phyloP scores from a whole-genome alignment of 257 asterid species.

The Handroanthus guayacan region DNA sequence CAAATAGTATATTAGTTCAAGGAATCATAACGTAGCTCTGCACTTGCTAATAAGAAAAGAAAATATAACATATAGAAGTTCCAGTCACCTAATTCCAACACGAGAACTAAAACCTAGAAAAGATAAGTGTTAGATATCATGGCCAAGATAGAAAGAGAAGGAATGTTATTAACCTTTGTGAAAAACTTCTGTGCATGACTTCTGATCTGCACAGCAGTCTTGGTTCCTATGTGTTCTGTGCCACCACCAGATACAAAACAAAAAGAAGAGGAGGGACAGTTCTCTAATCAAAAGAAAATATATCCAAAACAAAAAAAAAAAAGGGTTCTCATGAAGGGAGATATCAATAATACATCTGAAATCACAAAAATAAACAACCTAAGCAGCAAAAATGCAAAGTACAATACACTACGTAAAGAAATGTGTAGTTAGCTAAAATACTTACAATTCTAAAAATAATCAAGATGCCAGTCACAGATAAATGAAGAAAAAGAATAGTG shows the following conservation, averaged over 20 bases:
- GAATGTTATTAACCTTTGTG: constrained; percentile 77
- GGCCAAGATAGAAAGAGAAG: constrained; percentile 46
- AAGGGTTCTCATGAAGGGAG: constrained; percentile 31
- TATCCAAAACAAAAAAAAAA: constrained; percentile 31
- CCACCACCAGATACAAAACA: constrained; percentile 56
- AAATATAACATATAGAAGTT: constrained; percentile 18
- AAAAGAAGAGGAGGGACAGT: constrained; percentile 51
- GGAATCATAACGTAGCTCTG: background rate
- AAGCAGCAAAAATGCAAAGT: background rate
- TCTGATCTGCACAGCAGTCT: constrained; percentile 99
- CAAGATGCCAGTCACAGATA: constrained; percentile 6
- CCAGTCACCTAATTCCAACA: constrained; percentile 25
- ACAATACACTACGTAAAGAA: constrained; percentile 25
- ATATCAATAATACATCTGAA: constrained; percentile 36
- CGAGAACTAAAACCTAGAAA: constrained; percentile 30
- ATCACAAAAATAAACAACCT: constrained; percentile 19
- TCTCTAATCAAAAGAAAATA: constrained; percentile 48
- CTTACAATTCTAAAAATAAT: constrained; percentile 18
- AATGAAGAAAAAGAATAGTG: constrained; percentile 32
- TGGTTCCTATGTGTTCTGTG: constrained; percentile 98
- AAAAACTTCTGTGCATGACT: constrained; percentile 99
- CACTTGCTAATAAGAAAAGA: constrained; percentile 2
- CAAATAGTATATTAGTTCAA: too few relatives aligned
- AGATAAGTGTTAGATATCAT: constrained; percentile 23
- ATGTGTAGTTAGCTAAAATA: constrained; percentile 19